These are phyloP conservation scores for Gossypium schwendimanii DNA, from an alignment of 441 rosid genomes.

Conservation along the genomic window DNA sequence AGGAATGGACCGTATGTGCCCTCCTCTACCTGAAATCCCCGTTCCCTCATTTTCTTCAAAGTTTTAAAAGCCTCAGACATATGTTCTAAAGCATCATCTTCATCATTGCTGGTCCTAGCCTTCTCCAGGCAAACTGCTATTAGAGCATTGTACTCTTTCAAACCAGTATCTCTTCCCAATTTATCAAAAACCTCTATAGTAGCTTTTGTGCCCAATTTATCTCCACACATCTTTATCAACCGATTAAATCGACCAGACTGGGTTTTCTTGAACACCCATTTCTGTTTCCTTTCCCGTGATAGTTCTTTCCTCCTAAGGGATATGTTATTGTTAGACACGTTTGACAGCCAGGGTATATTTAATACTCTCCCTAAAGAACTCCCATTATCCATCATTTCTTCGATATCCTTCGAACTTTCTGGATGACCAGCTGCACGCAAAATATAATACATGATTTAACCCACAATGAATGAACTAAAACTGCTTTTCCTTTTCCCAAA, in stretches of 20 bases:
- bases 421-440: slow-evolving; percentile 19
- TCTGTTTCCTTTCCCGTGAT: slow-evolving; percentile 56
- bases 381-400: neutral
- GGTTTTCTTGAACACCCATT: slow-evolving; percentile 33
- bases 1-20: slow-evolving; percentile 56
- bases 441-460: neutral
- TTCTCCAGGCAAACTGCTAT: slow-evolving; percentile 40
- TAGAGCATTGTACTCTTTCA: slow-evolving; percentile 51
- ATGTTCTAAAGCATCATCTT: slow-evolving; percentile 37
- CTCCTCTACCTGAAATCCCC: slow-evolving; percentile 52
- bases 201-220: slow-evolving; percentile 46
- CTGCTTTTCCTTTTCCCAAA: neutral
- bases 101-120: slow-evolving; percentile 44
- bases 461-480: neutral
- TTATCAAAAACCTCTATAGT: slow-evolving; percentile 41
- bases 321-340: slow-evolving; percentile 10
- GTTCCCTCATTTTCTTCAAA: slow-evolving; percentile 49
- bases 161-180: slow-evolving; percentile 60
- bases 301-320: slow-evolving; percentile 35
- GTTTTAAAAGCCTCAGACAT: slow-evolving; percentile 34
- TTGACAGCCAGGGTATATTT: slow-evolving; percentile 37
- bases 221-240: slow-evolving; percentile 33
- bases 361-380: slow-evolving; percentile 15
- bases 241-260: slow-evolving; percentile 28
- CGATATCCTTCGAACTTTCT: neutral